These are phyloP conservation scores for Skeletonema grethae DNA, from an alignment of 108 stramenopile genomes.

Conservation along the genomic window DNA sequence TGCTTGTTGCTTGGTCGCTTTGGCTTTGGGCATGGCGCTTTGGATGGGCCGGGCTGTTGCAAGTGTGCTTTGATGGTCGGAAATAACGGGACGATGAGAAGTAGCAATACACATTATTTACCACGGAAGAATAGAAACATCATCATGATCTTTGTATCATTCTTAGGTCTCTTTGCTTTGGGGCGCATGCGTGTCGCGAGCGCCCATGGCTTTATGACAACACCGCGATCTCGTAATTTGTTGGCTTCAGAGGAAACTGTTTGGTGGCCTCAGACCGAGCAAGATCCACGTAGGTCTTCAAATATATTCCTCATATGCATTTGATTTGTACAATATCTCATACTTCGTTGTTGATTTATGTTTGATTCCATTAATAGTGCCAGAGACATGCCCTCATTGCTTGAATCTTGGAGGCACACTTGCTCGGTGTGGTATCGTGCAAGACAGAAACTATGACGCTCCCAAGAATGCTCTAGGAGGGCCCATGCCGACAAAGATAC, in stretches of 20 bases:
- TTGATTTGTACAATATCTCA: neutral
- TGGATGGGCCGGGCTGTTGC: too few relatives aligned
- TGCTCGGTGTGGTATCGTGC: conserved; percentile 37
- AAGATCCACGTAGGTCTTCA: neutral
- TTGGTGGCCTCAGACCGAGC: conserved; percentile 43
- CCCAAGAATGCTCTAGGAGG: conserved; percentile 23
- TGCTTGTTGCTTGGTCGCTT: too few relatives aligned
- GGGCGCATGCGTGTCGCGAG: neutral
- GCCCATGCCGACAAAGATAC: conserved; percentile 51
- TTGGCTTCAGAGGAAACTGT: conserved; percentile 42
- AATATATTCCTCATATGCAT: too few relatives aligned
- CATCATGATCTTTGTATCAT: neutral
- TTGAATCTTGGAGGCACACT: conserved; percentile 43
- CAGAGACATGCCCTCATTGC: conserved; percentile 50
- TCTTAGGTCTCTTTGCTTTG: neutral
- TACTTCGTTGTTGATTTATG: neutral
- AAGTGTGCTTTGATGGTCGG: too few relatives aligned
- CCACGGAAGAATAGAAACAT: neutral
- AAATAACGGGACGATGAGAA: too few relatives aligned
- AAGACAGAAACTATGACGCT: conserved; percentile 36
- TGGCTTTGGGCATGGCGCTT: too few relatives aligned
- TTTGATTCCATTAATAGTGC: conserved; percentile 10
- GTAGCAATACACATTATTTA: too few relatives aligned
- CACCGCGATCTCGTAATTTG: conserved; percentile 24
- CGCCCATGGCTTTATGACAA: conserved; percentile 13